Base-by-base conservation (phyloP, 768 basidiomycete genomes). In the Suillus clintonianus region DNA sequence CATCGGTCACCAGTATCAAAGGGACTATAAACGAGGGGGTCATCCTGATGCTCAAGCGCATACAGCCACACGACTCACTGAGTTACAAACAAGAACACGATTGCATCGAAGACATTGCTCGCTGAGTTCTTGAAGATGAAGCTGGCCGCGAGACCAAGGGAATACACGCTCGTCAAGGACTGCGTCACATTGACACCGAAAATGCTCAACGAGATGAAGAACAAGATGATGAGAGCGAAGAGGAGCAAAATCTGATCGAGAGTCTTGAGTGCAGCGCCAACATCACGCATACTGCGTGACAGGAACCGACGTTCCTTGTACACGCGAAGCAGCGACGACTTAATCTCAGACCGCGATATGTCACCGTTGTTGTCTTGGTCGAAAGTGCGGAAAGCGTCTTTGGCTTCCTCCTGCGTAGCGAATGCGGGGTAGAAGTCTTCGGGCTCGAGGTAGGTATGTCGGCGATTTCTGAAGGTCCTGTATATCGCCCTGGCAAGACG, bases 1-100 rank as follows among this genome's bases (percentile, higher is more conserved):
- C 87, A 87, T n/a, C 92, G 84, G 76, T 93, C 92, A 13, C 91
- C 91, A 27, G 91, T 91, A 68, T 92, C 91, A 66, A 87, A 92
- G 4, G 90, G 90, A 72, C 89, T 91, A 27, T 30, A 37, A 36
- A 4, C 11, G 17, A 41, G 22, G 32, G 27, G 54, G 42, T 67
- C 37, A 67, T 58, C 30, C 61, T 61, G 53, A 15, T 43, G 22
- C 48, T n/a, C n/a, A 54, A 37, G n/a, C n/a, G 53, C 39, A 34
- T 14, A 41, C 47, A 41, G n/a, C 36, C 13, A 50, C 50, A 50
- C n/a, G 32, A 79, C 90, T 67, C 65, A 91, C 90, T 94, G 92
- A 3, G 90, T 89, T 45, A 92, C 90, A 71, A 92, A 92, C 66
- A 92, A 74, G 72, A 94, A 90, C 83, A 92, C 89, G 69, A 92